Conservation (phyloP, 2,329 filamentous ascomycete genomes). For the Talaromyces islandicus region DNA sequence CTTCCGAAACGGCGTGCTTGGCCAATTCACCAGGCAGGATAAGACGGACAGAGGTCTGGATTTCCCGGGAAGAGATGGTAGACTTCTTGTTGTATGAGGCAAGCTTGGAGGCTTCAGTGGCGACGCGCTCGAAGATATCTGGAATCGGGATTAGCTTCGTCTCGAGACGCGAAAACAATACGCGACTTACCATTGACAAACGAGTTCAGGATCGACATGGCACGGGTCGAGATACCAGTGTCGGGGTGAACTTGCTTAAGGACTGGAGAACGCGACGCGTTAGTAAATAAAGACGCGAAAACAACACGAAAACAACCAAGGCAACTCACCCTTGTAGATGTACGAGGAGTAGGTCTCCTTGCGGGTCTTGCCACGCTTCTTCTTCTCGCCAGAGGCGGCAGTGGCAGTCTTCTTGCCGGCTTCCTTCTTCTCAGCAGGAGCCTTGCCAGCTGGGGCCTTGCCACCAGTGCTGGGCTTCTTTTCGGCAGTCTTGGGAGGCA, state of each 20-base stretch:
- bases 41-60: slow-evolving; percentile 96
- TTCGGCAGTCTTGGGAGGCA: slow-evolving; percentile 96
- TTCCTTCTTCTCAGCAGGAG: slow-evolving; percentile 97
- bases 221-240: slow-evolving; percentile 99
- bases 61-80: slow-evolving; percentile 98
- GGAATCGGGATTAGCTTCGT: slow-evolving; percentile 6
- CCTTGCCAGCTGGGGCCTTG: slow-evolving; percentile 78
- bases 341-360: slow-evolving; percentile 99
- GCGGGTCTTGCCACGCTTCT: slow-evolving; percentile 99
- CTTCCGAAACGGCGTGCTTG: slow-evolving; percentile 99
- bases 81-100: slow-evolving; percentile 99
- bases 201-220: slow-evolving; percentile 99
- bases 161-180: background rate
- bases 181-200: slow-evolving; percentile 87
- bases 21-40: slow-evolving; percentile 98
- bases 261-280: slow-evolving; percentile 54
- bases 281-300: slow-evolving; percentile 17
- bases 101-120: slow-evolving; percentile 97
- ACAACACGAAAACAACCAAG: background rate
- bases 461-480: slow-evolving; percentile 93
- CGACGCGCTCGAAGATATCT: slow-evolving; percentile 99
- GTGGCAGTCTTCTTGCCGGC: slow-evolving; percentile 94
- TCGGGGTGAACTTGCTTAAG: slow-evolving; percentile 99
- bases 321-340: slow-evolving; percentile 89
- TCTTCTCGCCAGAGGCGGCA: slow-evolving; percentile 92